Evolutionary conservation across 352 stramenopile genomes (phyloP), one percentile per base, ranked within the genome.

Genomic region (Pythium sukuiense): DNA sequence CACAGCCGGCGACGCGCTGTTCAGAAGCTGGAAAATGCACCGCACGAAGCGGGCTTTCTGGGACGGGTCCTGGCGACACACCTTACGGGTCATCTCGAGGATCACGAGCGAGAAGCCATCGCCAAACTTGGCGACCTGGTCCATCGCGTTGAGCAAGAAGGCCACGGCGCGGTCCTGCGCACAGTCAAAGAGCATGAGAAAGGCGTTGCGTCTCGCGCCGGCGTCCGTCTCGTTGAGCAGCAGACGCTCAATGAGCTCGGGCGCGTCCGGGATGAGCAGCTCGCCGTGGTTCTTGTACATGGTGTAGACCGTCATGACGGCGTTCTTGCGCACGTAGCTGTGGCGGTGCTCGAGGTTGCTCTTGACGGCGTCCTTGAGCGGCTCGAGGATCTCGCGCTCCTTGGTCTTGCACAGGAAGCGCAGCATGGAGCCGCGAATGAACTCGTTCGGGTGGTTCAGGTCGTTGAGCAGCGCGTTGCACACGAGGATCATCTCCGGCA

Each of bases 391-490:
- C 70, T 99, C 98, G 61, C 95, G 90, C 70, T 99, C 98, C 65
- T 98, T 98, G 68, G 99, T 93, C 79, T 99, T 99, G 79, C 97
- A 99, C 32, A 99, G 80, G 70, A 99, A 99, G 26, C 98, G 89
- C 55, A 99, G 85, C 90, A 99, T 99, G 65, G 87, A 99, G 63
- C 97, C 98, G 52, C 98, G 96, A 52, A 99, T 98, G 78, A 97
- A 99, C 84, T 99, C 98, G 76, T 99, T 99, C 49, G 98, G 96
- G 80, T 99, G 97, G 73, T 99, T 99, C 46, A 99, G 76, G 80
- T 99, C 98, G 75, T 99, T 99, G 68, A 99, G 90, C 46, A 99
- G 83, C 11, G 98, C 97, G 70, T 99, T 99, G 77, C 98, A 99
- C 11, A 99, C 90, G 24, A 99, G 80, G 77, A 99, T 99, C 97